Evolutionary conservation across 2,329 filamentous ascomycete genomes (phyloP).

Genomic region (Hypoxylon sp.): DNA sequence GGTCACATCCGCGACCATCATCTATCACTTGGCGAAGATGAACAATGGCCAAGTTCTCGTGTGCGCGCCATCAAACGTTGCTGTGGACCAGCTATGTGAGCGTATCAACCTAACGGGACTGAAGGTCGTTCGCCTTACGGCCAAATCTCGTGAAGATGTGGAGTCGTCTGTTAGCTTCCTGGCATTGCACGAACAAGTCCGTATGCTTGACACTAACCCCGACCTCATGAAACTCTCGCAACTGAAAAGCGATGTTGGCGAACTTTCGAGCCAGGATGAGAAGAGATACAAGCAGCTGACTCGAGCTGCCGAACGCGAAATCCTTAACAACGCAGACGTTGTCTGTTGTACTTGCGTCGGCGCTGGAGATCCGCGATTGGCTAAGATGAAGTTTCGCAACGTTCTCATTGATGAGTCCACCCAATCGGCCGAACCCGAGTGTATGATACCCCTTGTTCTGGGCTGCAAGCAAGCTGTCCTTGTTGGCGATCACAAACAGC

Average conservation of each 20-base stretch:
- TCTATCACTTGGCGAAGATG: conserved; percentile 96
- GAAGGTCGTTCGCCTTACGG: conserved; percentile 97
- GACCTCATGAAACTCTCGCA: conserved; percentile 93
- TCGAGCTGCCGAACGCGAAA: conserved; percentile 93
- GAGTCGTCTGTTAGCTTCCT: conserved; percentile 98
- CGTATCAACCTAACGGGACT: conserved; percentile 94
- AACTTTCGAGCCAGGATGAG: conserved; percentile 94
- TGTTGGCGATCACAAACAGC: conserved; percentile 97
- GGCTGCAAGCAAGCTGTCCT: conserved; percentile 99
- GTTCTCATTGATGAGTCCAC: conserved; percentile 98
- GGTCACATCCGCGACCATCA: conserved; percentile 97
- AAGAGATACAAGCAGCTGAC: conserved; percentile 99
- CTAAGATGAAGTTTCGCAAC: conserved; percentile 98
- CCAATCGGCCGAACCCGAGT: conserved; percentile 97
- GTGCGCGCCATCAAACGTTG: conserved; percentile 97
- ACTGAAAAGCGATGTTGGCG: conserved; percentile 91
- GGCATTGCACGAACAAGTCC: conserved; percentile 95
- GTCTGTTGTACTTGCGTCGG: conserved; percentile 99
- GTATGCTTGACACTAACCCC: conserved; percentile 95
- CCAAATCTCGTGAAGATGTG: conserved; percentile 98
- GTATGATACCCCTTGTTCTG: conserved; percentile 97
- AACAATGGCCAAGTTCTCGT: conserved; percentile 96
- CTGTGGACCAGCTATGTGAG: conserved; percentile 97
- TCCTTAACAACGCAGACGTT: conserved; percentile 94
- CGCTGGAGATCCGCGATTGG: conserved; percentile 92